Base-by-base conservation (phyloP, 257 asterid genomes). In the Solanum acaule region DNA sequence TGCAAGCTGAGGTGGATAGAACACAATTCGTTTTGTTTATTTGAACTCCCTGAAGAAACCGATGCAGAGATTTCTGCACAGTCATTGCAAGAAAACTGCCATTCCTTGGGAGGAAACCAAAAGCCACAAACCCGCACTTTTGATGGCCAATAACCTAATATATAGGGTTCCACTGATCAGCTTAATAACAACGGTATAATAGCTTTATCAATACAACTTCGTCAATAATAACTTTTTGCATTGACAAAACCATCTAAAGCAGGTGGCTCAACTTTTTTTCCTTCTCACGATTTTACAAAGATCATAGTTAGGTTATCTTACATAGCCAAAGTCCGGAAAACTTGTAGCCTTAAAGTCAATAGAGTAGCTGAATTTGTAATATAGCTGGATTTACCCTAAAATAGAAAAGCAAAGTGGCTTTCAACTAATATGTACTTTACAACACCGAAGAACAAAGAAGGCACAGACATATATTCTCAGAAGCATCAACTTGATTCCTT, bases 111-210 rank as follows among this genome's bases (percentile, higher is more conserved):
- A 84, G 92, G 95, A 89, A 91, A 94, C 99, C 99, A 97, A 92
- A 95, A 97, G 72, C 99, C 99, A 94, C 97, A 97, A 91, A 93
- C 97, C 72, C 93, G 91, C 89, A 94, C 96, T 86, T 92, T 91
- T 83, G 98, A 91, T 85, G 99, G 98, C 99, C 99, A 97, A 91
- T 97, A 97, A 90, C 94, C 99, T 97, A 88, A 70, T 85, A 88
- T 61, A 79, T 44, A 88, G 44, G 89, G 68, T 86, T 33, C 35
- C 86, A 29, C 12, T 29, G 9, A 81, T 81, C 86, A 81, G 86
- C 6, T 49, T 52, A 29, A 49, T 49, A 82, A 34, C 44, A 82
- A 49, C 68, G 52, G 68, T 27, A 81, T 52, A 49, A 82, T 20
- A 79, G 25, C 27, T 25, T 42, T 44, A 5, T 7, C 38, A 46